Evolutionary conservation across 2,329 filamentous ascomycete genomes (phyloP), one percentile per base, ranked within the genome.

Genomic region (Moelleriella libera): DNA sequence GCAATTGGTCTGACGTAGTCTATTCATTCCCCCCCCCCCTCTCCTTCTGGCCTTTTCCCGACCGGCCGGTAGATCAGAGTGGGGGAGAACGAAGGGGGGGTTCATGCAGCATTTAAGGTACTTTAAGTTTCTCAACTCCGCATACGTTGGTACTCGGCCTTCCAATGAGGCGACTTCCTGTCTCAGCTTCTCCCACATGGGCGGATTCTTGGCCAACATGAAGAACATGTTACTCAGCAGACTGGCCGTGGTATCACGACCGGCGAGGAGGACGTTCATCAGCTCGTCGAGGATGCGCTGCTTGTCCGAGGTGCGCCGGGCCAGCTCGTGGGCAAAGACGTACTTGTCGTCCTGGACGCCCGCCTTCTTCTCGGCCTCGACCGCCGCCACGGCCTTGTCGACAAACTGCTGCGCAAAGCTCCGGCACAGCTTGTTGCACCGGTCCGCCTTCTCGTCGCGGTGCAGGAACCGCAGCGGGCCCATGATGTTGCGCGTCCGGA

Each of bases 391-490:
- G 59, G 77, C 85, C n/a, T 71, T 72, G 53, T 78, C 72, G n/a
- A 85, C 74, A 57, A 87, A 88, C 7, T 71, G 41, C 10, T 45
- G 34, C 10, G 44, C 49, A 8, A 46, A 44, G n/a, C 41, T 30
- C 5, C 47, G 44, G 14, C 46, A 48, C 5, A 44, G 28, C n/a
- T 12, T 62, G 57, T 88, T 78, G 60, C 87, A 75, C n/a, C 71
- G 65, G 31, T 74, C 70, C 45, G 85, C 80, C 6, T 82, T 75
- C 48, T 77, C 73, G 51, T 68, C 69, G 60, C 87, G 86, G 2
- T 76, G 73, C 45, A 75, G 67, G 2, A 78, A 62, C 30, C 66
- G 63, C 10, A 68, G 58, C 4, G 72, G 51, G 66, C 69, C 72
- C 55, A 71, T 70, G 45, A 67, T 56, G 43, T 63, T 64, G 5